These are phyloP conservation scores for Ustilago bromivora DNA, from an alignment of 1,284 basidiomycete species.

Conservation along the genomic window DNA sequence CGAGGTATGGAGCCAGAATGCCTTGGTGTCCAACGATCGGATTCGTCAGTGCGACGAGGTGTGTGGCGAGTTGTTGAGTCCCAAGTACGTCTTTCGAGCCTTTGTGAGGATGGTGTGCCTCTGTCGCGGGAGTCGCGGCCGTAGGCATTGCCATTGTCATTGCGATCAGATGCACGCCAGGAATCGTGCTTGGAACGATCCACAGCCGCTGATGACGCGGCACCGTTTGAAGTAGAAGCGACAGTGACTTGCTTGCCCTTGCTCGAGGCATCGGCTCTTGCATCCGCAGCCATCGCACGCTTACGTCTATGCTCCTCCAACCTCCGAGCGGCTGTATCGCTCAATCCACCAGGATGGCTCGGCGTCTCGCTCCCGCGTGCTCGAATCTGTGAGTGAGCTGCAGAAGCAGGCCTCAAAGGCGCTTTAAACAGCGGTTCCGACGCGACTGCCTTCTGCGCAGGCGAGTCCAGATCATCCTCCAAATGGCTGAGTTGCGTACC, in stretches of 20 bases:
- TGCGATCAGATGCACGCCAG: conserved; percentile 28
- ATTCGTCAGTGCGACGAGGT: background rate
- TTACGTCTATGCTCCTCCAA: conserved; percentile 53
- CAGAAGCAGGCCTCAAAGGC: conserved; percentile 42
- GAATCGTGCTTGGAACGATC: conserved; percentile 18
- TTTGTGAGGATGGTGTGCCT: conserved; percentile 6
- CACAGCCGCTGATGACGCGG: background rate
- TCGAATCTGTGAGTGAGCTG: conserved; percentile 24
- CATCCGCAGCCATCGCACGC: conserved; percentile 30
- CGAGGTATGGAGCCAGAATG: background rate
- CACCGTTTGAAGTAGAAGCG: conserved; percentile 4
- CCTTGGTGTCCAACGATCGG: conserved; percentile 26
- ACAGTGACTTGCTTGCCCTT: conserved; percentile 14
- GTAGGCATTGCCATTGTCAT: background rate
- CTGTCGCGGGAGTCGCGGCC: conserved; percentile 6
- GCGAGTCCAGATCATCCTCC: conserved; percentile 23
- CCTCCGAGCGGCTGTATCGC: conserved; percentile 39
- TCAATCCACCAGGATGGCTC: conserved; percentile 54
- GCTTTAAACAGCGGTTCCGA: conserved; percentile 39
- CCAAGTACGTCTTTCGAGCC: conserved; percentile 39
- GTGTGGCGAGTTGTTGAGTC: conserved; percentile 47
- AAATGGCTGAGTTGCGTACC: conserved; percentile 29
- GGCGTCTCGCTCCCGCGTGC: conserved; percentile 51
- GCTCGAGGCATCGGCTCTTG: conserved; percentile 10
- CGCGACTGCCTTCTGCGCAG: background rate